Percentiles rank a stretch among this genome's conserved stretches.
These are phyloP conservation scores for Podila epigama DNA, from an alignment of 192 early-diverging fungal genomes.

Conservation along the genomic window DNA sequence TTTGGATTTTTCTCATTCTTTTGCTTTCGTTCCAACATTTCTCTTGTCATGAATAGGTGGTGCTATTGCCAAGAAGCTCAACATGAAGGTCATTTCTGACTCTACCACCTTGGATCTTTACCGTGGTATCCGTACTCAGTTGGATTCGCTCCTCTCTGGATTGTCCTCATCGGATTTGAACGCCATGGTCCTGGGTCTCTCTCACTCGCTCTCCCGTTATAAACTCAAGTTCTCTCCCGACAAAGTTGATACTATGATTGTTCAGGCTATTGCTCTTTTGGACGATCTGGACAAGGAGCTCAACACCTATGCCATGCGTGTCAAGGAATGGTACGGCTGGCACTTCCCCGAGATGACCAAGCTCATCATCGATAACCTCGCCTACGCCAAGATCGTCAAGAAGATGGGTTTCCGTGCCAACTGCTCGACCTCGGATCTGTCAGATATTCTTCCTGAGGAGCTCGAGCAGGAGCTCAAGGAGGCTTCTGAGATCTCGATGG, in stretches of 20 bases:
- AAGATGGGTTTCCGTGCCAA: too few species aligned
- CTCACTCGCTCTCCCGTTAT: slow-evolving; percentile 98
- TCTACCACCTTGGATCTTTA: slow-evolving; percentile 89
- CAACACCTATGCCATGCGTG: slow-evolving; percentile 93
- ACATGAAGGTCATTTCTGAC: slow-evolving; percentile 83
- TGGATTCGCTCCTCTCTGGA: slow-evolving; percentile 89
- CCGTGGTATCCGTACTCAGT: slow-evolving; percentile 95
- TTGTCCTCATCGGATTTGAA: slow-evolving; percentile 87
- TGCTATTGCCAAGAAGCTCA: slow-evolving; percentile 76
- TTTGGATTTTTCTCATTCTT: background rate
- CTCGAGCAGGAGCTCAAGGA: slow-evolving; percentile 91
- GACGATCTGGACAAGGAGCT: slow-evolving; percentile 97
- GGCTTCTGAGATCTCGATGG: slow-evolving; percentile 96
- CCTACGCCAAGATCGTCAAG: slow-evolving; percentile 93
- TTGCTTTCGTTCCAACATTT: too few species aligned
- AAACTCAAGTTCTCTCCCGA: slow-evolving; percentile 99
- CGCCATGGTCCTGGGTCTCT: slow-evolving; percentile 97
- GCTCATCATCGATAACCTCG: slow-evolving; percentile 92
- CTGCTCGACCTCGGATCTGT: slow-evolving; percentile 76
- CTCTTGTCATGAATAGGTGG: too few species aligned
- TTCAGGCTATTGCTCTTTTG: slow-evolving; percentile 94
- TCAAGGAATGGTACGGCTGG: slow-evolving; percentile 99
- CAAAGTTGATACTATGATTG: slow-evolving; percentile 99
- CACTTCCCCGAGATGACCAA: slow-evolving; percentile 99
- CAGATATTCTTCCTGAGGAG: slow-evolving; percentile 76